These are phyloP conservation scores for Saccharomycopsis fodiens DNA, from an alignment of 805 yeast species.

Conservation along the genomic window DNA sequence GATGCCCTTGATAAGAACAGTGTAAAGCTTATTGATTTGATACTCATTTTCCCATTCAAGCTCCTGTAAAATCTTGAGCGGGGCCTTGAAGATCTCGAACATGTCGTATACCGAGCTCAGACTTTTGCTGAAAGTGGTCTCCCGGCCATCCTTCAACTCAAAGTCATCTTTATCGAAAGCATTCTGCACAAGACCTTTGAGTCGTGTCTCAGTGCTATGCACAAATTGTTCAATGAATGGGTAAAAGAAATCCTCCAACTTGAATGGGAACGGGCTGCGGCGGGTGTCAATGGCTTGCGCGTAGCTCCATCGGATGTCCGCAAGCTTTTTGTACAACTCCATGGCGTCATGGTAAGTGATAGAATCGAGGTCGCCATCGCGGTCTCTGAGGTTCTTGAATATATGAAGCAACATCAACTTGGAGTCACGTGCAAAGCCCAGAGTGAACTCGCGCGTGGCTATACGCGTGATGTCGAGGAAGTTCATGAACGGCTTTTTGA, in stretches of 20 bases:
- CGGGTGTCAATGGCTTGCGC: slow-evolving; percentile 35
- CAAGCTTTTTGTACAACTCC: slow-evolving; percentile 45
- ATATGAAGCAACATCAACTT: slow-evolving; percentile 44
- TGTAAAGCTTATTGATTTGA: slow-evolving; percentile 56
- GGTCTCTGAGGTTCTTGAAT: slow-evolving; percentile 30
- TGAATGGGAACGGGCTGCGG: slow-evolving; percentile 37
- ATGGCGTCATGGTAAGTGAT: slow-evolving; percentile 49
- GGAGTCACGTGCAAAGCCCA: slow-evolving; percentile 47
- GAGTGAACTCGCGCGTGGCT: slow-evolving; percentile 40
- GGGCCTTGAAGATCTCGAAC: slow-evolving; percentile 53
- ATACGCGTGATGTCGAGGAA: slow-evolving; percentile 43
- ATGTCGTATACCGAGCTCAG: slow-evolving; percentile 64
- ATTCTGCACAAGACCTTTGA: slow-evolving; percentile 41
- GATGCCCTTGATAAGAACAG: slow-evolving; percentile 52
- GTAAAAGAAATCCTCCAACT: slow-evolving; percentile 50
- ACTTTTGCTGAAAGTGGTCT: slow-evolving; percentile 22
- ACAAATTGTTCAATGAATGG: slow-evolving; percentile 38
- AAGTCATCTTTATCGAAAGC: slow-evolving; percentile 55
- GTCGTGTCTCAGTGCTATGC: slow-evolving; percentile 36
- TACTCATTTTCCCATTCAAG: slow-evolving; percentile 60
- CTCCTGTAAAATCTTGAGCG: slow-evolving; percentile 46
- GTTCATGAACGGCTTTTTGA: slow-evolving; percentile 55
- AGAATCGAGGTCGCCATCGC: slow-evolving; percentile 26
- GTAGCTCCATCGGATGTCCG: slow-evolving; percentile 45
- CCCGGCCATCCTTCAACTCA: slow-evolving; percentile 25